A percentile compares a stretch with the other conserved stretches of the same genome.
phyloP scores from a whole-genome alignment of 1,139 yeast genomes.

The Yamadazyma siamensis region DNA sequence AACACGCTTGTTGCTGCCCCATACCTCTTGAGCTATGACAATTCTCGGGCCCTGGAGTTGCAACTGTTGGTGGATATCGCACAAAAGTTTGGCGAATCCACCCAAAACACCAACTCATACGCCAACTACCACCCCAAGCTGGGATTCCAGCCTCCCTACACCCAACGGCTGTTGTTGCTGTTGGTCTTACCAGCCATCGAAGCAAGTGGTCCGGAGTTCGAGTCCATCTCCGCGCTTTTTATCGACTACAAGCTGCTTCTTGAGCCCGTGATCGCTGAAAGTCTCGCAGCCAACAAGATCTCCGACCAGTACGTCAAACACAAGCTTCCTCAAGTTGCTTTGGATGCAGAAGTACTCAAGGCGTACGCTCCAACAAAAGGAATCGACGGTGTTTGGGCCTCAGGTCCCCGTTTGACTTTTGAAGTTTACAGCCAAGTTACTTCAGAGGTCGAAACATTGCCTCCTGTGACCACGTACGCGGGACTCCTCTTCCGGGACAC shows the following conservation, averaged over 20 bases:
- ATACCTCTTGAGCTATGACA: constrained; percentile 53
- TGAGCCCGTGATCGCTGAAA: constrained; percentile 35
- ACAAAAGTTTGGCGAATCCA: constrained; percentile 18
- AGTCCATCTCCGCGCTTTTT: constrained; percentile 25
- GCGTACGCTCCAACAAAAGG: constrained; percentile 21
- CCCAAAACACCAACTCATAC: constrained; percentile 24
- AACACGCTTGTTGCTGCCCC: constrained; percentile 69
- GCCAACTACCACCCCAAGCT: constrained; percentile 36
- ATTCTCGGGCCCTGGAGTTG: constrained; percentile 30
- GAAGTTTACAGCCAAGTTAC: constrained; percentile 53
- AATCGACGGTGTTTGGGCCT: constrained; percentile 38
- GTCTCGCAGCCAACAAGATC: constrained; percentile 34
- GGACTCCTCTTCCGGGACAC: constrained; percentile 71
- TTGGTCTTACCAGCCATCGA: constrained; percentile 56
- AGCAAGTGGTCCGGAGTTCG: constrained; percentile 31
- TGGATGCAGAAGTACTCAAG: constrained; percentile 37
- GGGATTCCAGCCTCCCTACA: constrained; percentile 42
- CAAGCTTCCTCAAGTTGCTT: constrained; percentile 46
- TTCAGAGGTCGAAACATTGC: constrained; percentile 66
- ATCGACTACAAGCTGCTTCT: constrained; percentile 29
- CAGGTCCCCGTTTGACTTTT: constrained; percentile 57
- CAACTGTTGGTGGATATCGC: constrained; percentile 48
- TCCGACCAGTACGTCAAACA: constrained; percentile 43
- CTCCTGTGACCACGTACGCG: constrained; percentile 54
- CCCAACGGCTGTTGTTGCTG: constrained; percentile 47